phyloP scores from a whole-genome alignment of 495 filamentous ascomycete genomes.

The Venustampulla echinocandica region DNA sequence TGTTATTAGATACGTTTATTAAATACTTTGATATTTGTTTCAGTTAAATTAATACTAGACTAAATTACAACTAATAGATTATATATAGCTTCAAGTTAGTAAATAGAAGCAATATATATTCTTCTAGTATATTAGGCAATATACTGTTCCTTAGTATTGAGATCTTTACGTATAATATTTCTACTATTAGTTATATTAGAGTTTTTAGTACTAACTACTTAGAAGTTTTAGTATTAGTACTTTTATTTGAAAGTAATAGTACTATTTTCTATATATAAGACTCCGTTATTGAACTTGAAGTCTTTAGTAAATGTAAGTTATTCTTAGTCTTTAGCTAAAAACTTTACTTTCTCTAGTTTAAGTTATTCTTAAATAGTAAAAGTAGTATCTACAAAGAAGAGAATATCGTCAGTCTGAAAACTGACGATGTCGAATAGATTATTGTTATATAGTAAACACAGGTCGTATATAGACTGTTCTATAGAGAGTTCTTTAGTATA shows the following conservation, averaged over 20 bases:
- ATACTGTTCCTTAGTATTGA: conserved; percentile 5
- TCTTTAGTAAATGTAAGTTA: background rate
- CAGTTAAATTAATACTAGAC: background rate
- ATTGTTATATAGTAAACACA: conserved; percentile 6
- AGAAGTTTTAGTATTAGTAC: background rate
- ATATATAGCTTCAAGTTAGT: conserved; percentile 2
- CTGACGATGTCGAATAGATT: conserved; percentile 2
- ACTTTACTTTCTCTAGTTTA: background rate
- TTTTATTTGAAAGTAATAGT: background rate
- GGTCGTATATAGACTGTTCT: conserved; percentile 3
- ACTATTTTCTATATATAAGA: background rate
- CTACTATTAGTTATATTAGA: background rate
- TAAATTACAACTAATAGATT: conserved; percentile 2
- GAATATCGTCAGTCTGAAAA: conserved; percentile 5
- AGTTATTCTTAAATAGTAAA: conserved; percentile 1
- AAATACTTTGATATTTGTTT: background rate
- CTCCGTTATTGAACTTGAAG: conserved; percentile 5
- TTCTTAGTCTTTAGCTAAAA: conserved; percentile 3
- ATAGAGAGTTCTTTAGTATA: conserved; percentile 4
- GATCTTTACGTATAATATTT: background rate
- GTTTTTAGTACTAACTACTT: background rate
- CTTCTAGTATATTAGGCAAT: background rate
- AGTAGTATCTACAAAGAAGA: background rate
- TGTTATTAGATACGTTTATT: conserved; percentile 12
- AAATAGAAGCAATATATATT: conserved; percentile 8